These are phyloP conservation scores for Quercus bicolor DNA, from an alignment of 306 rosid genomes.

Conservation along the genomic window DNA sequence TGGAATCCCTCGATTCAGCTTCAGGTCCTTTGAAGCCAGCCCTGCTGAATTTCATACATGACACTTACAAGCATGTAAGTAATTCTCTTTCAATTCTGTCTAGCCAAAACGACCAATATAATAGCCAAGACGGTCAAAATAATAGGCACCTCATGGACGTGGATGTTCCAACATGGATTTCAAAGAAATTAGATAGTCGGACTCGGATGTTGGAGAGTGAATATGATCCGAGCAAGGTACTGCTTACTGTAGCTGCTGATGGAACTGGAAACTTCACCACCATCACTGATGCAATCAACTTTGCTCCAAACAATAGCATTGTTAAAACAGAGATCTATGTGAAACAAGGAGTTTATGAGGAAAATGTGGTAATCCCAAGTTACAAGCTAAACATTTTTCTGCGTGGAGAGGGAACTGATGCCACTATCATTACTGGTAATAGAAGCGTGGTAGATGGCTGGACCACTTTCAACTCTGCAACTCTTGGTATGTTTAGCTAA, in stretches of 20 bases:
- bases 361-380: constrained; percentile 70
- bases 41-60: constrained; percentile 37
- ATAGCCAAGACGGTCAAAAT: constrained; percentile 29
- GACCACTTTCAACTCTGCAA: constrained; percentile 85
- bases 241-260: constrained; percentile 57
- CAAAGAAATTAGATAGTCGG: constrained; percentile 17
- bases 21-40: constrained; percentile 59
- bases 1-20: constrained; percentile 73
- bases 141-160: constrained; percentile 35
- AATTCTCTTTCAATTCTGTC: constrained; percentile 64
- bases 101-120: not conserved
- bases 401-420: constrained; percentile 72
- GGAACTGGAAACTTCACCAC: constrained; percentile 70
- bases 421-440: constrained; percentile 52
- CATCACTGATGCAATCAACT: constrained; percentile 58
- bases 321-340: constrained; percentile 54
- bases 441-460: constrained; percentile 55
- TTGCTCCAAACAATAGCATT: constrained; percentile 59
- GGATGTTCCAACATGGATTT: constrained; percentile 40
- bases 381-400: constrained; percentile 61
- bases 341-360: constrained; percentile 54
- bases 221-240: constrained; percentile 62
- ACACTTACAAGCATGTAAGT: constrained; percentile 56
- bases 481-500: constrained; percentile 4
- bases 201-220: constrained; percentile 36